Base-by-base conservation (phyloP, 176 grass and related monocot species). In the Tillandsia leiboldiana region DNA sequence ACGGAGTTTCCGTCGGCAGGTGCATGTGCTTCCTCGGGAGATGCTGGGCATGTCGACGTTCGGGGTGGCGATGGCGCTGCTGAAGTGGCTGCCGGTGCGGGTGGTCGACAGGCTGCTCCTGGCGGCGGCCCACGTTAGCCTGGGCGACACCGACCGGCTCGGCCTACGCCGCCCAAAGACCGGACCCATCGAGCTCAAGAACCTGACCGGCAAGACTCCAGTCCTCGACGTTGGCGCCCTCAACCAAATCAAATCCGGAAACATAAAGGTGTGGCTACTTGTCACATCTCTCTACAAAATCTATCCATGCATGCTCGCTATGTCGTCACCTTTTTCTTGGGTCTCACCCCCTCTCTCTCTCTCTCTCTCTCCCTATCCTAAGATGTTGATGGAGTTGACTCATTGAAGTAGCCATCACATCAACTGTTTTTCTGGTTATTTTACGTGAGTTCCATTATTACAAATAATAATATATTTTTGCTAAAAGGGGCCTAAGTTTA, bases 181-280 rank as follows among this genome's bases (percentile, higher is more conserved):
- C 13, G 94, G 94, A 8, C 94, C 94, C 79, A 81, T 99, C 47
- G 90, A 93, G 77, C 94, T 99, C 15, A 99, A 99, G 76, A 88
- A 71, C 84, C 87, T 93, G 75, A 93, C 90, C 12, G 94, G 94
- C 42, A 80, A 86, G 53, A 99, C 94, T 33, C 94, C 94, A 1
- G 90, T 99, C 70, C 87, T 99, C 49, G 94, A 99, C 63, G 87
- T 90, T 2, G 94, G 94, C 11, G 80, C 94, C 13, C 77, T 99
- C 29, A 57, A 51, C 13, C 82, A 90, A 73, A 99, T 99, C 80
- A 99, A 90, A 90, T 76, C 80, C 53, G 94, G 94, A 61, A 93
- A 83, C 72, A 99, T 99, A 78, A 93, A 88, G 94, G 94, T 99
- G 72, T 65, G 9, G 10, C 59, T 42, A 6, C 33, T 42, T 42